Evolutionary conservation across 2,329 filamentous ascomycete genomes (phyloP).

Genomic region (Fusarium pininemorale): DNA sequence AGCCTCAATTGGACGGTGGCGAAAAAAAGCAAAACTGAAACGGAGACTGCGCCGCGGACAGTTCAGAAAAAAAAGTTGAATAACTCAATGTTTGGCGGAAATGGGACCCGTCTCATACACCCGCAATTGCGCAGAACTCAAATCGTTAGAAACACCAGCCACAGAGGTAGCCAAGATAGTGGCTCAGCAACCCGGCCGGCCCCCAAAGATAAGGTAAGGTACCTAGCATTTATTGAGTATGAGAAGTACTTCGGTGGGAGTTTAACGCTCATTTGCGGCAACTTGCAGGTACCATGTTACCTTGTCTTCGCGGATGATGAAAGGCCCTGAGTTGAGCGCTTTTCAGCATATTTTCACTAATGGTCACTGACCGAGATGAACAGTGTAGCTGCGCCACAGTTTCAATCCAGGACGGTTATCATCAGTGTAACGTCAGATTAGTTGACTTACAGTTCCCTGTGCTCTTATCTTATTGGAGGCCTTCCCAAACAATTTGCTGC

Average conservation of each 20-base stretch:
- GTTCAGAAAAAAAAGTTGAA: slow-evolving; percentile 4
- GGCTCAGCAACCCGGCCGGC: slow-evolving; percentile 1
- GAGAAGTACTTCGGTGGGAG: background rate
- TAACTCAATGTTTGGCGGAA: background rate
- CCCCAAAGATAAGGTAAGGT: background rate
- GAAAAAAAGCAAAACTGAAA: slow-evolving; percentile 4
- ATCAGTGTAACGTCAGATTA: background rate
- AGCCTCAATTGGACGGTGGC: slow-evolving; percentile 20
- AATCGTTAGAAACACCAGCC: background rate
- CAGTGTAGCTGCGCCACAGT: background rate
- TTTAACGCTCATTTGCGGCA: background rate
- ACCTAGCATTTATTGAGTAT: background rate
- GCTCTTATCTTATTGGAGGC: background rate
- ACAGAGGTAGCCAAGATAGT: slow-evolving; percentile 7
- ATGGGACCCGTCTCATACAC: background rate
- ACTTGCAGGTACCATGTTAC: background rate
- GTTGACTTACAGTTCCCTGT: background rate
- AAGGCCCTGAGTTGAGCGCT: background rate
- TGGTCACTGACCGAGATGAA: background rate
- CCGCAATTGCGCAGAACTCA: slow-evolving; percentile 16
- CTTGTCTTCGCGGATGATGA: no score
- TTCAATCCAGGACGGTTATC: background rate
- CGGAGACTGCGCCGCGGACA: slow-evolving; percentile 5
- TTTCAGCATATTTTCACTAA: background rate
- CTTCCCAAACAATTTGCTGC: background rate